Base-by-base conservation (phyloP, 805 yeast genomes). In the Yueomyces sinensis region DNA sequence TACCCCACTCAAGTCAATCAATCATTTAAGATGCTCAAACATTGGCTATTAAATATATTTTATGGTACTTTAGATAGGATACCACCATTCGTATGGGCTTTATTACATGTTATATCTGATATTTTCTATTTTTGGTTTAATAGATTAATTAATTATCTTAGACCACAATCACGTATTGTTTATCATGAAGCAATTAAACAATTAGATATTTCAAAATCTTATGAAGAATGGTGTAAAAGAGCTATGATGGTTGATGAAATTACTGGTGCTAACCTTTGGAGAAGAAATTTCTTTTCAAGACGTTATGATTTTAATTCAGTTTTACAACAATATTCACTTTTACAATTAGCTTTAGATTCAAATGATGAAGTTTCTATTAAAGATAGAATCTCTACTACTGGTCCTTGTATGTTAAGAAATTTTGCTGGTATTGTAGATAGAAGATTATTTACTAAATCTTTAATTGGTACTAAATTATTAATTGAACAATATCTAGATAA, bases 341-440 rank as follows among this genome's bases (percentile, higher is more conserved):
- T 91, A 32, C 61, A 68, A 32, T 67, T 68, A 16, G 86, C 94
- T 1, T 54, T 91, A 32, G 60, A 65, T 19, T 62, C 63, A 36
- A 41, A 30, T 6, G 83, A 86, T 52, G 61, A 74, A 2, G 65
- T 64, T 16, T 58, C 64, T 24, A 61, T 86, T 15, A 67, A 80
- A 59, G 74, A 80, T 16, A 60, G 79, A 27, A 66, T 89, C 31
- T 61, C 95, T 29, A 79, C 66, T 0, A 64, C 94, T 0, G 94
- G 95, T 5, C 58, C 62, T 1, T 49, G 55, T 0, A 68, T 86
- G 48, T 61, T 91, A 25, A 61, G 98, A 29, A 91, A 91, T 51
- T 82, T 89, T 61, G 97, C 94, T 5, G 93, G 94, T 1, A 83
- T 91, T 4, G 71, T 93, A 1, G 82, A 79, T 43, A 75, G 78